Percentiles rank a stretch among this genome's conserved stretches.
Conservation (phyloP, 768 basidiomycete species). For the Boletales sp. region DNA sequence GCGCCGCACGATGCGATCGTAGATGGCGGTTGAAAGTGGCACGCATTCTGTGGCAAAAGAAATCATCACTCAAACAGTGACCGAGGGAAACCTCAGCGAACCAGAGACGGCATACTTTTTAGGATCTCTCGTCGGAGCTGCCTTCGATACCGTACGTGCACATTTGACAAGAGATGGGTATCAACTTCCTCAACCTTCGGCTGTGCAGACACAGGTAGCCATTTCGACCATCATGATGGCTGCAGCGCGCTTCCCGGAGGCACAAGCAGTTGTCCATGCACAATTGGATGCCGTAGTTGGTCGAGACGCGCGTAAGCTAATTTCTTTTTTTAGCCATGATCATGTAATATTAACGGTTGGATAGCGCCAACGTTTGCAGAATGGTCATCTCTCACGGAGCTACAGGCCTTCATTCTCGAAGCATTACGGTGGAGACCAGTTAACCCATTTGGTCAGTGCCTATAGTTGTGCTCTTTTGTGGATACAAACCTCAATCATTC, state of each 20-base stretch:
- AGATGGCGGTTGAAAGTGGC: constrained; percentile 11
- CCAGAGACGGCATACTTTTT: constrained; percentile 56
- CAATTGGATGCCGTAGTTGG: constrained; percentile 37
- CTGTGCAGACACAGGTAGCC: constrained; percentile 22
- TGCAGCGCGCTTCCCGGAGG: constrained; percentile 33
- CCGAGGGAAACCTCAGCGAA: constrained; percentile 46
- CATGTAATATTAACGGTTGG: background rate
- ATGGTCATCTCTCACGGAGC: constrained; percentile 27
- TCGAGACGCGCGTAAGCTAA: constrained; percentile 28
- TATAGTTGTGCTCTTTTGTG: too few relatives aligned
- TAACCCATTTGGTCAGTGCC: constrained; percentile 25
- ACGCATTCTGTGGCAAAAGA: constrained; percentile 47
- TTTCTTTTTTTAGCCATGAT: background rate
- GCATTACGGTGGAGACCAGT: constrained; percentile 38
- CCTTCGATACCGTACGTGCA: constrained; percentile 46
- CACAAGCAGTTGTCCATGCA: constrained; percentile 33
- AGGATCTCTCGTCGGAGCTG: constrained; percentile 61
- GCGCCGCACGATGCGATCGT: background rate
- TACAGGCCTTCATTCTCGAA: constrained; percentile 39
- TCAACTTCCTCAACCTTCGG: background rate
- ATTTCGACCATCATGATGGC: constrained; percentile 34
- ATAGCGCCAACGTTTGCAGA: constrained; percentile 39
- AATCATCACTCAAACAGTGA: constrained; percentile 43
- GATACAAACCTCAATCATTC: background rate
- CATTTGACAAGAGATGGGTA: too few relatives aligned